Evolutionary conservation across 2,329 filamentous ascomycete species (phyloP).

Genomic region (Kalmusia sp.): DNA sequence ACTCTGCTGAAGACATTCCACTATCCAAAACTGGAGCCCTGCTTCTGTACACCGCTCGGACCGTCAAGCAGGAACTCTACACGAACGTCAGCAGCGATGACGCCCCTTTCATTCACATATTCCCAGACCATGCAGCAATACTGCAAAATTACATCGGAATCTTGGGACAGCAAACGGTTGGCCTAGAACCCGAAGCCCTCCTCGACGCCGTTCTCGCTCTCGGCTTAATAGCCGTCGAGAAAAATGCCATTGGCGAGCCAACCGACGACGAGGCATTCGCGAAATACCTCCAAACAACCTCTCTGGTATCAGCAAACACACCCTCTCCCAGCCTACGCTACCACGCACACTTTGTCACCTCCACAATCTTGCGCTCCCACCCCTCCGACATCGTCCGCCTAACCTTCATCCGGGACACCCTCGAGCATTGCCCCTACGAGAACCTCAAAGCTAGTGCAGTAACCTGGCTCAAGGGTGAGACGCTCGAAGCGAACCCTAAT

Average conservation of each 20-base stretch:
- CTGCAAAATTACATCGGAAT: constrained; percentile 59
- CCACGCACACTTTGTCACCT: constrained; percentile 57
- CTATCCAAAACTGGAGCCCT: constrained; percentile 63
- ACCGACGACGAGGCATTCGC: constrained; percentile 59
- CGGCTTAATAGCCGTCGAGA: constrained; percentile 57
- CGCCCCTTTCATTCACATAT: constrained; percentile 53
- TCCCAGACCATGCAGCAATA: constrained; percentile 60
- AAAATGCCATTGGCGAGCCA: constrained; percentile 54
- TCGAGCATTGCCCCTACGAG: constrained; percentile 61
- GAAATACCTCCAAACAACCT: constrained; percentile 58
- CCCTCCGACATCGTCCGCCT: constrained; percentile 59
- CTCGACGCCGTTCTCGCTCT: constrained; percentile 62
- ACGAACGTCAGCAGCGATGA: constrained; percentile 45
- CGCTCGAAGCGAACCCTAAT: constrained; percentile 55
- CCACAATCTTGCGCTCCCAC: constrained; percentile 60
- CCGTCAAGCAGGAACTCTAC: constrained; percentile 58
- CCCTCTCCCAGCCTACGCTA: constrained; percentile 56
- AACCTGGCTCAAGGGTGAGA: constrained; percentile 67
- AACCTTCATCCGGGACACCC: constrained; percentile 61
- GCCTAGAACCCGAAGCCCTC: constrained; percentile 56
- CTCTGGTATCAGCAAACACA: constrained; percentile 57
- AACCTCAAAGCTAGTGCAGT: constrained; percentile 65
- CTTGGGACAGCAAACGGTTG: constrained; percentile 43
- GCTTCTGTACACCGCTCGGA: constrained; percentile 61
- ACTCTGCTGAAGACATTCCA: constrained; percentile 60